Conservation (phyloP, 2,329 filamentous ascomycete species). For the Seiridium unicorne region DNA sequence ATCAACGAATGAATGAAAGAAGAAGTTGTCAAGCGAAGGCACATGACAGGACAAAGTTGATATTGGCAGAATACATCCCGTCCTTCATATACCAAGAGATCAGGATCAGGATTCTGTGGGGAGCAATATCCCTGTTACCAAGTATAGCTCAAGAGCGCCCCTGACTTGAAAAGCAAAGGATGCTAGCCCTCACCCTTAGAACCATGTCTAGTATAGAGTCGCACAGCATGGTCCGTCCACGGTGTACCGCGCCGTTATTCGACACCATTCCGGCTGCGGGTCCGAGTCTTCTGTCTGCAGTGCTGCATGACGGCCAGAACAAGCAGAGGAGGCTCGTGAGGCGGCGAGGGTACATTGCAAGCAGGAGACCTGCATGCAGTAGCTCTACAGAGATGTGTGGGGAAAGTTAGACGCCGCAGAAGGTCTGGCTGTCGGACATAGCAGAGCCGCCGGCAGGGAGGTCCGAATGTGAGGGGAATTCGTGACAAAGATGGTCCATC, state of each 20-base stretch:
- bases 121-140: no score
- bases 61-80: not conserved
- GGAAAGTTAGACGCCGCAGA: not conserved
- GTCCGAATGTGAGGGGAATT: not conserved
- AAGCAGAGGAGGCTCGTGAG: not conserved
- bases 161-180: not conserved
- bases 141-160: not conserved
- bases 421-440: not conserved
- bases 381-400: not conserved
- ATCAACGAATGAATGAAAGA: not conserved
- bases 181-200: no score
- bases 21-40: conserved; percentile 2
- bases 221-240: no score
- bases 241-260: no score
- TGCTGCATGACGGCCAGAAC: not conserved
- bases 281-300: not conserved
- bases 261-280: no score
- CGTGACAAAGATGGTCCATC: not conserved
- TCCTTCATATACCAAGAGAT: not conserved
- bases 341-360: not conserved
- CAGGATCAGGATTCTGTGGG: not conserved
- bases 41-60: not conserved
- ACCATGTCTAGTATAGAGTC: no score
- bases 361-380: not conserved
- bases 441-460: not conserved